Base-by-base conservation (phyloP, 2,329 filamentous ascomycete species). In the Phialophora tarda region DNA sequence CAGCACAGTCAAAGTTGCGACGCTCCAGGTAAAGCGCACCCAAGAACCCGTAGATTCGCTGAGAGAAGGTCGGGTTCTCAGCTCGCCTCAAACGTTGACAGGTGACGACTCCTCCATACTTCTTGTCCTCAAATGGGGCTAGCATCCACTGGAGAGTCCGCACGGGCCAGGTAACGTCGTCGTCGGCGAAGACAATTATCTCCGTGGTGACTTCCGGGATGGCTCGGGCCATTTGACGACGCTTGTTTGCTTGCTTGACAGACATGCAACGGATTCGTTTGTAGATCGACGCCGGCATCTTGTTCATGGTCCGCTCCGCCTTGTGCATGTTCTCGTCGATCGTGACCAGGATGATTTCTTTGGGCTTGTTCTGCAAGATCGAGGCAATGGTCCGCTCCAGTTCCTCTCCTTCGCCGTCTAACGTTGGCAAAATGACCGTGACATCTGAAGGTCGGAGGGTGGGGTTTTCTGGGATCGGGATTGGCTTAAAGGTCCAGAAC, bases 1-100 rank as follows among this genome's bases (percentile, higher is more conserved):
- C 93, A 56, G 93, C 96, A 76, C 96, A 97, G 79, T 98, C 94
- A 77, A 97, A 98, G 80, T 97, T 98, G 68, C 94, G 89, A 65
- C 94, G 88, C 78, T 97, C 91, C 69, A 98, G 90, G 78, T 98
- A 98, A 59, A 93, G 88, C 24, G 93, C 91, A 5, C 93, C 93
- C 23, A 98, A 85, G 84, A 94, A 97, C 76, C 93, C 93, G 88
- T 89, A 97, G 70, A 91, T 82, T 59, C 86, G 85, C 50, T 86
- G 86, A 28, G 82, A 82, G 75, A 87, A 80, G 48, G 86, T 86
- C 65, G 81, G 83, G 54, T 82, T 82, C 74, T 85, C 85, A 71
- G 88, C 87, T 69, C 92, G 89, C 75, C 88, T 88, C 70, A 97
- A 86, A 69, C 92, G 84, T 80, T 98, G 94, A 77, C 92, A 96